Conservation (phyloP, 139 green algal species). For the Closterium sp. region DNA sequence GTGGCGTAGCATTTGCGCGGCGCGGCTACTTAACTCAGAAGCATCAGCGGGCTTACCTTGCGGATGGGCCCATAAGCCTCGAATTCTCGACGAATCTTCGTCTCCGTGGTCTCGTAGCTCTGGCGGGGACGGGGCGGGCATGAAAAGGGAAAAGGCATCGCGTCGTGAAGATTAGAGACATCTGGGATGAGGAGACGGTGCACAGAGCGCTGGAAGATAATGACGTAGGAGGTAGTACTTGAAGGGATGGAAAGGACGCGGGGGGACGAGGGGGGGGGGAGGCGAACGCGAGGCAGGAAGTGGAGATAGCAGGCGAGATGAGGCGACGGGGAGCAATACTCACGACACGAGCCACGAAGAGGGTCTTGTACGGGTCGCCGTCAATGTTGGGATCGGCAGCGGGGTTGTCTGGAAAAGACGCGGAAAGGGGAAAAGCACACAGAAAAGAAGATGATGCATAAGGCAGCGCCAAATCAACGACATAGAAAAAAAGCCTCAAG, state of each 20-base stretch:
- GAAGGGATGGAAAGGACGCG: neutral
- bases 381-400: slow-evolving; percentile 49
- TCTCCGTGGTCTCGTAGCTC: slow-evolving; percentile 55
- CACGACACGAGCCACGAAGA: slow-evolving; percentile 56
- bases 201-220: too few species aligned
- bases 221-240: neutral
- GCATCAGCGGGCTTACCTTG: slow-evolving; percentile 24
- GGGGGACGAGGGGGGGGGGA: neutral
- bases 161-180: too few species aligned
- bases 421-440: neutral
- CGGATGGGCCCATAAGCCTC: slow-evolving; percentile 56
- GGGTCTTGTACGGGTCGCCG: slow-evolving; percentile 58
- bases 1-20: neutral
- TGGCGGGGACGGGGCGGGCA: neutral
- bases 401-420: slow-evolving; percentile 42
- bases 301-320: neutral
- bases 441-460: neutral
- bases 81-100: slow-evolving; percentile 49
- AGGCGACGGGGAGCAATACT: neutral
- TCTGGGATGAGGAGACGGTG: too few species aligned
- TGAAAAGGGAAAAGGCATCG: neutral
- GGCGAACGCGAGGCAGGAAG: neutral
- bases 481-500: too few species aligned
- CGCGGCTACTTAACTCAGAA: neutral
- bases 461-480: too few species aligned